These are phyloP conservation scores for Eucalyptus guilfoylei DNA, from an alignment of 345 rosid genomes.

Conservation along the genomic window DNA sequence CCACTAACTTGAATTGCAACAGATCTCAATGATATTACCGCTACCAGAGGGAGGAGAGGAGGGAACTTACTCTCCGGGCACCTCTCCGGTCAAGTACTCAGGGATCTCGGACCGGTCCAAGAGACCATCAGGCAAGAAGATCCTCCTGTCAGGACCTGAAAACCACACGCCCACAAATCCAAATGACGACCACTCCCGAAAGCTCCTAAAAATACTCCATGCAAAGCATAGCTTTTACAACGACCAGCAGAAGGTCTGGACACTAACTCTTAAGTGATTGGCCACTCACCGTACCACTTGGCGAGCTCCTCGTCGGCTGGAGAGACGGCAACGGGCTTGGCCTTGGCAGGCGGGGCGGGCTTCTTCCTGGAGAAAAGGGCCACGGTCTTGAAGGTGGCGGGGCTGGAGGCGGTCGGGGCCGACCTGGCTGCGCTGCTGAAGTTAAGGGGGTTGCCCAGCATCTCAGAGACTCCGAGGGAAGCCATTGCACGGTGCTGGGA, in stretches of 20 bases:
- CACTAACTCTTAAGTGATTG: background rate
- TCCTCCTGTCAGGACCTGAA: constrained; percentile 93
- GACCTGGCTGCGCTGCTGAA: constrained; percentile 33
- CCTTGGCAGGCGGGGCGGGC: constrained; percentile 47
- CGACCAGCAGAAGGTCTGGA: background rate
- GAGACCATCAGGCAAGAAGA: constrained; percentile 92
- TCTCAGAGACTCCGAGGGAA: constrained; percentile 75
- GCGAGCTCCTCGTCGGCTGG: constrained; percentile 63
- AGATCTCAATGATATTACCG: background rate
- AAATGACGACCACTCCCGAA: background rate
- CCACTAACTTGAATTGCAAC: background rate
- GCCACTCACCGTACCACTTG: constrained; percentile 92
- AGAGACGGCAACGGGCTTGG: constrained; percentile 42
- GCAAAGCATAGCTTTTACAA: background rate
- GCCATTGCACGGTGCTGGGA: constrained; percentile 9
- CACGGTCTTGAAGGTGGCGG: constrained; percentile 57
- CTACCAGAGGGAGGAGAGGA: background rate
- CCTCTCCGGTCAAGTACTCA: constrained; percentile 93
- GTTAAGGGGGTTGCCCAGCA: constrained; percentile 71
- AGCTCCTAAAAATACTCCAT: background rate
- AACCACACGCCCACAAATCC: background rate
- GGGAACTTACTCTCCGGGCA: constrained; percentile 78
- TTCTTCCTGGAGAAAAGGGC: constrained; percentile 86
- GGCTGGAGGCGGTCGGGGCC: constrained; percentile 41
- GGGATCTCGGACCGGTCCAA: constrained; percentile 94